These are phyloP conservation scores for Heliamphora exappendiculata DNA, from an alignment of 148 eudicot genomes.

Conservation along the genomic window DNA sequence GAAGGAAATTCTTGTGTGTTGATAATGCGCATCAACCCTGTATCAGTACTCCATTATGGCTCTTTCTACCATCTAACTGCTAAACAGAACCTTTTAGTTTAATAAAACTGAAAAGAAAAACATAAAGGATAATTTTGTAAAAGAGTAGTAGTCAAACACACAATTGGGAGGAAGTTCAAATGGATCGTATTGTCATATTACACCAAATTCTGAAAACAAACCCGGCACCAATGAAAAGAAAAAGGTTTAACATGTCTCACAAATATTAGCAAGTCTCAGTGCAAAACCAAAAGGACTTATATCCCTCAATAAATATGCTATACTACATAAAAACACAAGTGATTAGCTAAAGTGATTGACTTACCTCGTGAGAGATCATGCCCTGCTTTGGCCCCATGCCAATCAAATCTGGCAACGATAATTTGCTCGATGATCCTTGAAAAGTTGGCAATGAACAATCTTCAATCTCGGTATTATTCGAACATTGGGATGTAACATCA, in stretches of 20 bases:
- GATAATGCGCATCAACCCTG: neutral
- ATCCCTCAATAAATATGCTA: neutral
- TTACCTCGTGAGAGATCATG: conserved; percentile 49
- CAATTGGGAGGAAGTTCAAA: neutral
- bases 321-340: neutral
- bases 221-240: neutral
- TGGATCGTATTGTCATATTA: neutral
- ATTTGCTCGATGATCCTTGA: conserved; percentile 22
- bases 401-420: conserved; percentile 19
- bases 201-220: neutral
- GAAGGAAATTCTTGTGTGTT: neutral
- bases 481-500: conserved; percentile 16
- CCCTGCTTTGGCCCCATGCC: conserved; percentile 24
- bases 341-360: conserved; percentile 1
- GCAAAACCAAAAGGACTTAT: neutral
- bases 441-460: conserved; percentile 28
- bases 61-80: neutral
- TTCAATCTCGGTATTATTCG: conserved; percentile 22
- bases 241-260: neutral
- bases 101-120: neutral
- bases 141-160: neutral
- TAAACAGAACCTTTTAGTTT: neutral
- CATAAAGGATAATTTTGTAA: neutral
- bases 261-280: neutral
- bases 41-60: neutral